Percentiles rank a stretch among this genome's conserved stretches.
Conservation (phyloP, 306 rosid genomes). For the cucumber (Cucumis sativus) region DNA sequence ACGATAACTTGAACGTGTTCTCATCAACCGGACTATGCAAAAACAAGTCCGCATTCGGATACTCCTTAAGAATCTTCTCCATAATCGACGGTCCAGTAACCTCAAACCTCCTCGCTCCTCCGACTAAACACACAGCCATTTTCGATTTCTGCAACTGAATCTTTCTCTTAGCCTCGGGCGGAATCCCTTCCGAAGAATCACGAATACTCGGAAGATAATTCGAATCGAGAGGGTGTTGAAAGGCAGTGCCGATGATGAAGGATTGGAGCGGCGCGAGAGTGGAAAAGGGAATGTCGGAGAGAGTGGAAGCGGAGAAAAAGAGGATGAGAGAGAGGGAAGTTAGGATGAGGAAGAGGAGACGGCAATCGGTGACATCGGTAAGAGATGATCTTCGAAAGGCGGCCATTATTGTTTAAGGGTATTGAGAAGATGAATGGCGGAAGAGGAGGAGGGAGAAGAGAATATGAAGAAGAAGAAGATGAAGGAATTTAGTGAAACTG, state of each 20-base stretch:
- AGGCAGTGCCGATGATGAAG: constrained; percentile 16
- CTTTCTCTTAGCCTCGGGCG: constrained; percentile 2
- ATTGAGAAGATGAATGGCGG: background rate
- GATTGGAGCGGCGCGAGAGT: constrained; percentile 25
- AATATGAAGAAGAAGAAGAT: no score
- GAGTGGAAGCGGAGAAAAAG: constrained; percentile 25
- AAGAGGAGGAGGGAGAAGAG: background rate
- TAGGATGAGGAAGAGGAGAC: constrained; percentile 30
- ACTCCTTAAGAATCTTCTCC: constrained; percentile 35
- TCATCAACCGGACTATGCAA: constrained; percentile 50
- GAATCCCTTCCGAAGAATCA: no score
- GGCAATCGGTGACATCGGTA: constrained; percentile 24
- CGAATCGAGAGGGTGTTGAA: background rate
- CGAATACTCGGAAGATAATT: no score
- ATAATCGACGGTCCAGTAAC: constrained; percentile 77
- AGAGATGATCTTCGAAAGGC: constrained; percentile 4
- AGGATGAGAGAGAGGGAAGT: constrained; percentile 34
- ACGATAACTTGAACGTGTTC: constrained; percentile 56
- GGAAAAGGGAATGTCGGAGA: constrained; percentile 15
- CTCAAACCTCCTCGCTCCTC: constrained; percentile 93
- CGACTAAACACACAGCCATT: constrained; percentile 85
- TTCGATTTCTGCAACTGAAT: constrained; percentile 42
- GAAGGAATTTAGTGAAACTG: background rate
- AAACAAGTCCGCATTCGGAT: constrained; percentile 84
- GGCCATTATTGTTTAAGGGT: no score